A percentile compares a stretch with the other conserved stretches of the same genome.
Evolutionary conservation across 768 basidiomycete genomes (phyloP).

Genomic region (Mycena floridula): DNA sequence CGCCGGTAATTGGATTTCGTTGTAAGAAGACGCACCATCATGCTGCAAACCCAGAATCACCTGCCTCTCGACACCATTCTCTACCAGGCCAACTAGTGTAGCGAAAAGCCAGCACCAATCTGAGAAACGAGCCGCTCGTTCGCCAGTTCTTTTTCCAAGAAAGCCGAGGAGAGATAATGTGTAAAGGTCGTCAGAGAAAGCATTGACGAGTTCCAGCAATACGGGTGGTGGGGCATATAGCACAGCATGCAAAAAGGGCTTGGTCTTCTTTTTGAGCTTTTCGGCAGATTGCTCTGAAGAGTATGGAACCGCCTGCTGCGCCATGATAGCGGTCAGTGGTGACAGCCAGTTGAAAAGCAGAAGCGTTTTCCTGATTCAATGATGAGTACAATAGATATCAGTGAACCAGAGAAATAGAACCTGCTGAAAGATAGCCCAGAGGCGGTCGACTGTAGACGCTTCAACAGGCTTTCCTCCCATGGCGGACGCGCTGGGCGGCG

Average conservation of each 20-base stretch:
- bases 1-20: conserved; percentile 2
- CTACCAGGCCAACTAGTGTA: conserved; percentile 75
- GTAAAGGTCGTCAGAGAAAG: conserved; percentile 70
- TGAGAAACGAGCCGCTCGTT: conserved; percentile 66
- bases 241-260: conserved; percentile 67
- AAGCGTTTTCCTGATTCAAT: conserved; percentile 58
- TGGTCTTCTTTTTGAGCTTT: conserved; percentile 30
- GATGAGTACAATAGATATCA: not conserved
- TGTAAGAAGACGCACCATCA: conserved; percentile 45
- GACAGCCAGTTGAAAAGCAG: conserved; percentile 82
- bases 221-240: conserved; percentile 80
- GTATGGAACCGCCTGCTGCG: conserved; percentile 64
- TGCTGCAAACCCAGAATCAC: conserved; percentile 59
- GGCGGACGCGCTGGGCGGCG: conserved; percentile 36
- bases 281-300: conserved; percentile 37
- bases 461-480: conserved; percentile 54
- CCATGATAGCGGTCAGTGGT: conserved; percentile 64
- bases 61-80: conserved; percentile 75
- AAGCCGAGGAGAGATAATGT: conserved; percentile 72
- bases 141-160: conserved; percentile 56
- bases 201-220: conserved; percentile 70
- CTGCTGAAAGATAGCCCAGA: conserved; percentile 72
- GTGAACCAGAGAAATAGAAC: conserved; percentile 27
- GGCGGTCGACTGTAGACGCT: conserved; percentile 54
- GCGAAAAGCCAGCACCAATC: conserved; percentile 86